Evolutionary conservation across 805 yeast genomes (phyloP).

Genomic region (Gaillardinia entomophila): DNA sequence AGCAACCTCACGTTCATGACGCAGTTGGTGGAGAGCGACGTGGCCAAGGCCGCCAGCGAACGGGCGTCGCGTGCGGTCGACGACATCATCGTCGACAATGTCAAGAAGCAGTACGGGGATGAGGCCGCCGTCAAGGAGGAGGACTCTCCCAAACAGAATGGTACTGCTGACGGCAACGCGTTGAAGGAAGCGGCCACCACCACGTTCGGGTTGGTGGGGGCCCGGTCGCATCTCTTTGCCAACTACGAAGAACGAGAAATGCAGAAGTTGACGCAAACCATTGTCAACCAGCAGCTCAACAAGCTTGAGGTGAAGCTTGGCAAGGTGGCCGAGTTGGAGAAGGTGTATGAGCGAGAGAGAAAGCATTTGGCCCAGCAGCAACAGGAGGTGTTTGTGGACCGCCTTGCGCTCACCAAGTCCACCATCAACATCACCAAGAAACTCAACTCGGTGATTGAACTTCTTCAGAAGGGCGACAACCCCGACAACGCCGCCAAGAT

Average conservation of each 20-base stretch:
- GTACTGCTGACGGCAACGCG: constrained; percentile 10
- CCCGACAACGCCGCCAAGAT: constrained; percentile 7
- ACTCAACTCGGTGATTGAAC: constrained; percentile 28
- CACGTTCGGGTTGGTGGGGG: constrained; percentile 74
- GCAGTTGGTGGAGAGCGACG: constrained; percentile 77
- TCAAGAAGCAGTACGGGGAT: constrained; percentile 25
- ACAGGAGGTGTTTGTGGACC: constrained; percentile 60
- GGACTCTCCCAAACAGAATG: constrained; percentile 1
- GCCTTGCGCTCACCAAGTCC: constrained; percentile 59
- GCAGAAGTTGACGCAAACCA: constrained; percentile 50
- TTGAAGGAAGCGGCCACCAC: constrained; percentile 58
- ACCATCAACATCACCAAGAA: constrained; percentile 47
- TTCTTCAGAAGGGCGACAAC: constrained; percentile 6
- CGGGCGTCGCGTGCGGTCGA: constrained; percentile 52
- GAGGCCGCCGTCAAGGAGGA: constrained; percentile 4
- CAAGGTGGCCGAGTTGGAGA: constrained; percentile 57
- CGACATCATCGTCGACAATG: constrained; percentile 33
- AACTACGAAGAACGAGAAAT: constrained; percentile 75
- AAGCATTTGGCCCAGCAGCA: constrained; percentile 56
- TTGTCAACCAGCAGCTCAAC: constrained; percentile 57
- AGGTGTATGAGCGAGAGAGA: constrained; percentile 59
- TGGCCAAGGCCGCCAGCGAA: constrained; percentile 74
- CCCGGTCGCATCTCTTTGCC: constrained; percentile 74
- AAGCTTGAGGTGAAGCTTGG: constrained; percentile 60
- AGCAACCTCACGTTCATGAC: constrained; percentile 88